Evolutionary conservation across 2,329 filamentous ascomycete species (phyloP).

Genomic region (Xylariaceae sp.): DNA sequence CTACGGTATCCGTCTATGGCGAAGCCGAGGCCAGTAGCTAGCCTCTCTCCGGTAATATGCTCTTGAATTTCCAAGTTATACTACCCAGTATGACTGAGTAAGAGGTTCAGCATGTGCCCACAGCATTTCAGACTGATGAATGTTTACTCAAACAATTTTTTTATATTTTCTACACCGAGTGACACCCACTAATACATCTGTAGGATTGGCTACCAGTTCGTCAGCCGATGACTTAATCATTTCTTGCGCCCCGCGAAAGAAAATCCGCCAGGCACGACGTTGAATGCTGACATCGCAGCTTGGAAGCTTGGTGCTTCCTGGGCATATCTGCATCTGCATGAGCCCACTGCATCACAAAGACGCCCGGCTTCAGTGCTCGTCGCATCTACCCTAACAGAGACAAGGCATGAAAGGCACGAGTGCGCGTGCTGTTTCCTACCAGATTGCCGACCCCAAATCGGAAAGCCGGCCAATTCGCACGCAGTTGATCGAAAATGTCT

Average conservation of each 20-base stretch:
- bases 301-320: not conserved
- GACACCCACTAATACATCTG: slow-evolving; percentile 10
- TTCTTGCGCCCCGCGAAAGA: slow-evolving; percentile 11
- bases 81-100: too few relatives aligned
- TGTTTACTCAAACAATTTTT: not conserved
- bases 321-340: not conserved
- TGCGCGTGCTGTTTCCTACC: not conserved
- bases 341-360: slow-evolving; percentile 6
- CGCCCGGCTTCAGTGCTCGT: not conserved
- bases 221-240: not conserved
- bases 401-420: slow-evolving; percentile 2
- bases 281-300: slow-evolving; percentile 1
- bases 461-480: slow-evolving; percentile 1
- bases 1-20: too few relatives aligned
- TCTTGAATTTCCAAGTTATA: too few relatives aligned
- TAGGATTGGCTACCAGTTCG: slow-evolving; percentile 9
- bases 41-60: too few relatives aligned
- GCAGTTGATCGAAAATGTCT: slow-evolving; percentile 8
- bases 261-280: not conserved
- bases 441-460: slow-evolving; percentile 1
- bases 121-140: not conserved
- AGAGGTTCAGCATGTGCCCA: too few relatives aligned
- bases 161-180: not conserved
- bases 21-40: too few relatives aligned
- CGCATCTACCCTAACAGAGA: not conserved